phyloP scores from a whole-genome alignment of 345 rosid species.

The Aquilaria yunnanensis region DNA sequence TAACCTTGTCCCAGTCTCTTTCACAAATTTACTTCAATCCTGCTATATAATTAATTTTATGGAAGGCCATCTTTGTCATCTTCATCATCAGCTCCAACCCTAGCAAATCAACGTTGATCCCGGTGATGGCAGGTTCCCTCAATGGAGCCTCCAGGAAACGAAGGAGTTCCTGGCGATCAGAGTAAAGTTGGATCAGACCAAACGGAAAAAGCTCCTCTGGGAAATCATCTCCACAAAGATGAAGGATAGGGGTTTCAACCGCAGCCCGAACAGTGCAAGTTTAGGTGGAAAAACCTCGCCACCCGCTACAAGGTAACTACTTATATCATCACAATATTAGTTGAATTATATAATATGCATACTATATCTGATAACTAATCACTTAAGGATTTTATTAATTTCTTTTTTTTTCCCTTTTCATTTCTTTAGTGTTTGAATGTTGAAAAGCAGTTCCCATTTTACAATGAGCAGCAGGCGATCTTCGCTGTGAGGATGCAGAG shows the following conservation, averaged over 20 bases:
- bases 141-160: conserved; percentile 90
- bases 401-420: background rate
- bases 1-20: conserved; percentile 16
- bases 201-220: conserved; percentile 91
- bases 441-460: conserved; percentile 65
- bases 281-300: conserved; percentile 98
- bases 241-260: conserved; percentile 76
- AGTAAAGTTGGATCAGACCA: conserved; percentile 80
- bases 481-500: conserved; percentile 61
- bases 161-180: conserved; percentile 75
- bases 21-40: conserved; percentile 9
- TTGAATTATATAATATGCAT: too few relatives aligned
- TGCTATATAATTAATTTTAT: conserved; percentile 14
- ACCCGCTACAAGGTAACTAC: conserved; percentile 82
- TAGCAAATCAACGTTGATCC: conserved; percentile 37
- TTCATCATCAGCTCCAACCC: conserved; percentile 35
- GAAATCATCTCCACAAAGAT: conserved; percentile 66
- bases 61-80: conserved; percentile 61
- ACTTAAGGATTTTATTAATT: too few relatives aligned
- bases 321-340: background rate
- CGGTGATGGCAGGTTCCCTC: conserved; percentile 87
- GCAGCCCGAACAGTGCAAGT: conserved; percentile 98
- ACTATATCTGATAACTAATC: too few relatives aligned
- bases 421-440: background rate
- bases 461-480: conserved; percentile 65